Conservation (phyloP, 257 asterid species). For the Solanum acaule region DNA sequence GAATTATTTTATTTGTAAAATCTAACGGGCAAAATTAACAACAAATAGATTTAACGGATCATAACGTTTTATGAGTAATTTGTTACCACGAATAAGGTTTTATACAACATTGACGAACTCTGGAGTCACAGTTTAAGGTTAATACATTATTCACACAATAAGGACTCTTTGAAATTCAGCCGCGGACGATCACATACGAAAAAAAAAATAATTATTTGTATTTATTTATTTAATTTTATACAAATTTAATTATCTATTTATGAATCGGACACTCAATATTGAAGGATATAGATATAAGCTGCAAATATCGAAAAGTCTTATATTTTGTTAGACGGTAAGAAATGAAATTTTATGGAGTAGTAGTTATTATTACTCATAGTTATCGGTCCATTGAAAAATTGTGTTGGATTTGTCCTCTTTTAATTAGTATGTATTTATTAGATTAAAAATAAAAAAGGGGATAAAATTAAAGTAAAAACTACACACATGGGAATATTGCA, state of each 20-base stretch:
- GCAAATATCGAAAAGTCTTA: too few species aligned
- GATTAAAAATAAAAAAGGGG: too few species aligned
- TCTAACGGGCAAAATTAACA: neutral
- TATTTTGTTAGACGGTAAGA: neutral
- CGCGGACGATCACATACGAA: too few species aligned
- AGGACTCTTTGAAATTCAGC: neutral
- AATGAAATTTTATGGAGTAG: neutral
- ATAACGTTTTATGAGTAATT: too few species aligned
- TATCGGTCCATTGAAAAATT: neutral
- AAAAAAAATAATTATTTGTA: too few species aligned
- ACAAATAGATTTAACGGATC: too few species aligned
- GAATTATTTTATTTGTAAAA: too few species aligned
- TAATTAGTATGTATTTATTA: too few species aligned
- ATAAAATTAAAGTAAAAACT: neutral
- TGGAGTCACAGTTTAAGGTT: neutral
- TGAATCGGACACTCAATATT: fast-evolving
- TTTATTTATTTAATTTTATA: too few species aligned
- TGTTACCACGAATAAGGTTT: neutral
- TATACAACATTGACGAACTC: too few species aligned
- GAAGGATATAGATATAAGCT: neutral
- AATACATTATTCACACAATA: neutral
- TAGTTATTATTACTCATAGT: too few species aligned
- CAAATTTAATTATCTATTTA: too few species aligned
- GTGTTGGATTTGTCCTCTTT: neutral
- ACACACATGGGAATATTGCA: neutral